phyloP scores from a whole-genome alignment of 2,329 filamentous ascomycete genomes.

The Calonectria multiphialidica region DNA sequence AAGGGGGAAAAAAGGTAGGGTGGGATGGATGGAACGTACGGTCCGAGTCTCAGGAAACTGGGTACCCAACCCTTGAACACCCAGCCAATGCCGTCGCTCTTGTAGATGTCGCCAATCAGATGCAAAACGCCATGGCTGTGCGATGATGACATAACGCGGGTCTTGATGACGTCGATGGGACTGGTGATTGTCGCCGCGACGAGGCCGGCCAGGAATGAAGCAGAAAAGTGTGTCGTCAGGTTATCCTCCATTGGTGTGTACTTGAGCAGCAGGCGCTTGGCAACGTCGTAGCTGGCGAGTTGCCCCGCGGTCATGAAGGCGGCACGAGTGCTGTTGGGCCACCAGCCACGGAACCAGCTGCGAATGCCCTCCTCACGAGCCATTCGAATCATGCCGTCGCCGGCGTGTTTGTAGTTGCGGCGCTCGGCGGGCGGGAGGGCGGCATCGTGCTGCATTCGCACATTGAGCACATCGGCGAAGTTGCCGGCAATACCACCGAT shows the following conservation, averaged over 20 bases:
- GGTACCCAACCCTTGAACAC: slow-evolving; percentile 93
- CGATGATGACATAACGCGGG: slow-evolving; percentile 81
- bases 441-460: slow-evolving; percentile 96
- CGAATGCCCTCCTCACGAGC: slow-evolving; percentile 82
- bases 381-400: slow-evolving; percentile 91
- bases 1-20: background rate
- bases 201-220: slow-evolving; percentile 83
- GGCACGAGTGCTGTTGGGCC: slow-evolving; percentile 84
- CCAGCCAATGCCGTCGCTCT: slow-evolving; percentile 80
- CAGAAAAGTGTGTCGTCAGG: slow-evolving; percentile 82
- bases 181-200: slow-evolving; percentile 88
- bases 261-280: slow-evolving; percentile 78
- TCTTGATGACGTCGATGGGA: slow-evolving; percentile 92
- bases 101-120: slow-evolving; percentile 76
- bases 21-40: slow-evolving; percentile 57
- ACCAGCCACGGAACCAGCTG: slow-evolving; percentile 86
- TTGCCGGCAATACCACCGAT: slow-evolving; percentile 92
- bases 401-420: slow-evolving; percentile 89
- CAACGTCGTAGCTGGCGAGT: slow-evolving; percentile 85
- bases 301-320: slow-evolving; percentile 91
- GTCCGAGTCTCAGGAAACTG: slow-evolving; percentile 74
- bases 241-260: slow-evolving; percentile 77
- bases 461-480: slow-evolving; percentile 95
- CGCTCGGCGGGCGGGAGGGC: slow-evolving; percentile 79
- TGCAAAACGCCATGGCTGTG: slow-evolving; percentile 64